phyloP scores from a whole-genome alignment of 192 early-diverging fungal genomes.

The Rhizoclosmatium globosum region DNA sequence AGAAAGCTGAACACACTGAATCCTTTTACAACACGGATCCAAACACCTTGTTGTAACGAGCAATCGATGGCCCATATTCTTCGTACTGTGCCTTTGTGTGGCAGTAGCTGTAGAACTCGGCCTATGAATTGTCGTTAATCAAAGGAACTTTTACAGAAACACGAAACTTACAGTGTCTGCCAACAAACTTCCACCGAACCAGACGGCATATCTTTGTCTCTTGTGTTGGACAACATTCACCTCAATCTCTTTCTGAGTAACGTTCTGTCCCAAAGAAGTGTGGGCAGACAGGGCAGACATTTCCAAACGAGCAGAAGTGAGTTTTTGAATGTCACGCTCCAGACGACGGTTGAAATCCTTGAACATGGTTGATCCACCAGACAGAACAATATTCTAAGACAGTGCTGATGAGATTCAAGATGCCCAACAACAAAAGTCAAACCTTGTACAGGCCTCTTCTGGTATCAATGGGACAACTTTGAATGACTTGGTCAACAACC shows the following conservation, averaged over 20 bases:
- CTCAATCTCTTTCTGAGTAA: constrained; percentile 82
- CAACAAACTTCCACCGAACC: constrained; percentile 97
- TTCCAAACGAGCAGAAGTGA: constrained; percentile 63
- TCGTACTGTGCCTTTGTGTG: constrained; percentile 99
- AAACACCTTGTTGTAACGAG: constrained; percentile 93
- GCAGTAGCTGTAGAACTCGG: constrained; percentile 90
- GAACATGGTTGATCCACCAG: constrained; percentile 99
- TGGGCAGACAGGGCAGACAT: constrained; percentile 49
- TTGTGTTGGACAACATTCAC: constrained; percentile 98
- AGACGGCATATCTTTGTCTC: constrained; percentile 99
- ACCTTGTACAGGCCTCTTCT: constrained; percentile 96
- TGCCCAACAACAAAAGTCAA: neutral
- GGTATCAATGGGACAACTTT: constrained; percentile 96
- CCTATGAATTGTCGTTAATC: constrained; percentile 49
- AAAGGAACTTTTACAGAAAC: neutral
- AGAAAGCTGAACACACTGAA: neutral
- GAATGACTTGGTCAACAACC: constrained; percentile 95
- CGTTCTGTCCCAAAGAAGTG: constrained; percentile 74
- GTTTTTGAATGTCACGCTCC: constrained; percentile 92
- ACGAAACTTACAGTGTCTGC: constrained; percentile 78
- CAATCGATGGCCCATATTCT: constrained; percentile 95
- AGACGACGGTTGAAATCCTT: constrained; percentile 95
- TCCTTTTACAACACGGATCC: constrained; percentile 58
- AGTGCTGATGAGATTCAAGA: constrained; percentile 14
- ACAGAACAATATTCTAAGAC: constrained; percentile 94